A percentile compares a stretch with the other conserved stretches of the same genome.
phyloP scores from a whole-genome alignment of 1,284 basidiomycete species.

The Sporisorium reilianum region DNA sequence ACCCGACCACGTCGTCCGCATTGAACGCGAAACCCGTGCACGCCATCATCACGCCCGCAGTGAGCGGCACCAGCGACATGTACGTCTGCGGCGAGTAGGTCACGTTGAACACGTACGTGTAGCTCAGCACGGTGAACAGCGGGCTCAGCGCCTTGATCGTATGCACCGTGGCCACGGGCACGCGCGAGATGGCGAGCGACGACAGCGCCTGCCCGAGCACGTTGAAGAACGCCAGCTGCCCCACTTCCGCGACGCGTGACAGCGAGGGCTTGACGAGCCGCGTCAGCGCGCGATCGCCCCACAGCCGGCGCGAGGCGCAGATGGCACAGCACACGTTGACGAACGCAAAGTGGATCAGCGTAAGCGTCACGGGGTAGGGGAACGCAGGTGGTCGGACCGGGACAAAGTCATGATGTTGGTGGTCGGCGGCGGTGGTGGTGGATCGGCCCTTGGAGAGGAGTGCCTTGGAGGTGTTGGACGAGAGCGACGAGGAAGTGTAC shows the following conservation, averaged over 20 bases:
- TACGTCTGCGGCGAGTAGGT: constrained; percentile 93
- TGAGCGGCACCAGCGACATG: constrained; percentile 91
- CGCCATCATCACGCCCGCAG: constrained; percentile 95
- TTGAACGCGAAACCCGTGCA: constrained; percentile 94
- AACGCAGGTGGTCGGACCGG: constrained; percentile 73
- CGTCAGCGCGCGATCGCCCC: constrained; percentile 49
- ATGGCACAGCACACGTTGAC: constrained; percentile 87
- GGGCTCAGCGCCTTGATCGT: constrained; percentile 89
- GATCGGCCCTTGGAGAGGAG: constrained; percentile 74
- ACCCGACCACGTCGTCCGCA: constrained; percentile 68
- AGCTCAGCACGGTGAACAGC: constrained; percentile 94
- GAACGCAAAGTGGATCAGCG: constrained; percentile 97
- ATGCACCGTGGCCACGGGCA: constrained; percentile 96
- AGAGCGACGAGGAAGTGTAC: constrained; percentile 79
- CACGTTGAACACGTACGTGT: constrained; percentile 90
- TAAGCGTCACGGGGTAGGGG: constrained; percentile 88
- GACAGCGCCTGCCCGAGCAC: constrained; percentile 97
- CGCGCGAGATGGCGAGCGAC: constrained; percentile 93
- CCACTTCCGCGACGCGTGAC: constrained; percentile 80
- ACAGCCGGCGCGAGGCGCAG: constrained; percentile 48
- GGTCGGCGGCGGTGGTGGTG: too few relatives aligned
- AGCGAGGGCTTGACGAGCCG: constrained; percentile 74
- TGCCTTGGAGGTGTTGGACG: constrained; percentile 88
- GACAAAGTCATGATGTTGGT: background rate
- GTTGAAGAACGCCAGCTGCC: constrained; percentile 91